A percentile compares a stretch with the other conserved stretches of the same genome.
Evolutionary conservation across 1,284 basidiomycete species (phyloP).

Genomic region (Athelia sp.): DNA sequence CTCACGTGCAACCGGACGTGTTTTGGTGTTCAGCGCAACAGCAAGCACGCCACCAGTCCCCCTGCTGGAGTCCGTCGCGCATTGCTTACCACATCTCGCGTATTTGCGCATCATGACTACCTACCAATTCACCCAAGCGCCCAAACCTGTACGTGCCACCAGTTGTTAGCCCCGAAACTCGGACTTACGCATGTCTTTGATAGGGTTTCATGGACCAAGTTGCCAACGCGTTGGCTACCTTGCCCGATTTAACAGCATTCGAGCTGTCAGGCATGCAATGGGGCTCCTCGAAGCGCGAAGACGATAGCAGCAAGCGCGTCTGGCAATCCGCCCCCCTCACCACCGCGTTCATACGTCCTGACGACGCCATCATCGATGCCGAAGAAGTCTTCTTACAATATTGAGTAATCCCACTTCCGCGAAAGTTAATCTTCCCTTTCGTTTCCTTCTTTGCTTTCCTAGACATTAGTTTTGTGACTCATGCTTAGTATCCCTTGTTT

Average conservation of each 20-base stretch:
- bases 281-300: constrained; percentile 38
- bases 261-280: constrained; percentile 73
- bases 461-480: not conserved
- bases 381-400: constrained; percentile 35
- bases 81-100: constrained; percentile 40
- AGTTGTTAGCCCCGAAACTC: constrained; percentile 8
- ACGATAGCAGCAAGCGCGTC: constrained; percentile 29
- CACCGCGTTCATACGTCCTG: constrained; percentile 21
- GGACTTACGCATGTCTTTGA: constrained; percentile 11
- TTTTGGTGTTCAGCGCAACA: constrained; percentile 39
- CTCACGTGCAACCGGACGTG: constrained; percentile 37
- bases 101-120: constrained; percentile 51
- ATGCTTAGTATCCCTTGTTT: not conserved
- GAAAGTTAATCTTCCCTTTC: not conserved
- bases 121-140: constrained; percentile 39
- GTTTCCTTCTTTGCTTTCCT: not conserved
- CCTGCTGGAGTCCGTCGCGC: constrained; percentile 39
- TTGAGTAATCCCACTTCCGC: constrained; percentile 10
- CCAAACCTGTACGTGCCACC: constrained; percentile 37
- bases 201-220: constrained; percentile 63
- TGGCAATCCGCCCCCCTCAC: constrained; percentile 50
- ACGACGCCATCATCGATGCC: constrained; percentile 26
- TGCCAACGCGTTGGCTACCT: constrained; percentile 46
- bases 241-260: constrained; percentile 54
- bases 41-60: constrained; percentile 39